Evolutionary conservation across 106 monocot genomes (phyloP), one percentile per base, ranked within the genome.

Genomic region (Allium cepa): DNA sequence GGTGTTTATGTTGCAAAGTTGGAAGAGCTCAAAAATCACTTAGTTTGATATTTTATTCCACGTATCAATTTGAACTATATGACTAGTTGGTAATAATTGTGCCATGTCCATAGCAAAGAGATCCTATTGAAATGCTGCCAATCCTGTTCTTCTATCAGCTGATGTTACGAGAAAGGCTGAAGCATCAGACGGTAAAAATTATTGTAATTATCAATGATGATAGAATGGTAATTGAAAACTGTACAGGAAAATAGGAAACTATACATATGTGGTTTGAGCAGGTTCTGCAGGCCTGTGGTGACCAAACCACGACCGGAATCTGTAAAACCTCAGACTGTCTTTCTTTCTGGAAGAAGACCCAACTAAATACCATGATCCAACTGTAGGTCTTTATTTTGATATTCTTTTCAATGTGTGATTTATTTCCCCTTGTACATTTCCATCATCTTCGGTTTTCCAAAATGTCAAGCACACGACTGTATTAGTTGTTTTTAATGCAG

Each of bases 231-330:
- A 22, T 22, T 22, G 22, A 22, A 22, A 22, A 22, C 1, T 22
- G 1, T 22, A 0, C 0, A 22, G 0, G 22, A 22, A 22, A 22
- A 22, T 22, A 22, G 22, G 22, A 1, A 22, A 22, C 22, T 22
- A 22, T 22, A 1, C 1, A 22, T 22, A 22, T 22, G 1, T 22
- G 22, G 22, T 22, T 22, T 22, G 1, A 22, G 22, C 88, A 96
- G 97, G 80, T 87, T 89, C 55, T 97, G 82, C 61, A 82, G 79
- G 71, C 97, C 97, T 11, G 76, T 92, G 46, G 92, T 97, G 97
- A 92, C 88, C 3, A 97, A 83, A 60, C 92, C 96, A 5, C 86
- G 77, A 50, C 96, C 97, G 1, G 57, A 84, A 10, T 91, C 91
- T 11, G 75, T 83, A 97, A 97, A 71, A 22, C 92, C 85, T 7